phyloP scores from a whole-genome alignment of 768 basidiomycete genomes.

The Naganishia antarctica region DNA sequence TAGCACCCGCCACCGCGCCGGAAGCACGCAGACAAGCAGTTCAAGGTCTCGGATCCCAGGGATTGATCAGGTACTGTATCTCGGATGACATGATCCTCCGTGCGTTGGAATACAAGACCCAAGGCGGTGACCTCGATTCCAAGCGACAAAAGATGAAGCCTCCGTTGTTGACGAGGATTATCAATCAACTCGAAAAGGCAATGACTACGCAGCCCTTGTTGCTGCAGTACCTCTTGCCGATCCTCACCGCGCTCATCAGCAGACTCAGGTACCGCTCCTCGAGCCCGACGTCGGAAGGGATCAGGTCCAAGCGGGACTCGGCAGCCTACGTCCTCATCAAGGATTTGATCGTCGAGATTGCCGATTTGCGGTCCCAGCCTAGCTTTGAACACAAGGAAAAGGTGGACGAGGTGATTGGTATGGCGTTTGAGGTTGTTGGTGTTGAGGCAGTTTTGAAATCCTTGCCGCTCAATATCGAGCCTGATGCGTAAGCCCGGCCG shows the following conservation, averaged over 20 bases:
- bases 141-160: slow-evolving; percentile 52
- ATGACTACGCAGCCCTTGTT: slow-evolving; percentile 67
- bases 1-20: slow-evolving; percentile 32
- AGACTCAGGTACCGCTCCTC: slow-evolving; percentile 52
- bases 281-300: slow-evolving; percentile 43
- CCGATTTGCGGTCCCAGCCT: slow-evolving; percentile 68
- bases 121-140: slow-evolving; percentile 54
- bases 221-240: slow-evolving; percentile 71
- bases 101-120: slow-evolving; percentile 39
- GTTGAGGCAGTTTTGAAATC: slow-evolving; percentile 68
- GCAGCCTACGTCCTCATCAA: slow-evolving; percentile 68
- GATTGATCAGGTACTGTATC: slow-evolving; percentile 64
- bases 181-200: slow-evolving; percentile 63
- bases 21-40: slow-evolving; percentile 40
- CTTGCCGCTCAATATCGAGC: slow-evolving; percentile 81
- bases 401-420: slow-evolving; percentile 70
- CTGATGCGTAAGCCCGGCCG: slow-evolving; percentile 61
- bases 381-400: slow-evolving; percentile 86
- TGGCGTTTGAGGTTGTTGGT: slow-evolving; percentile 78
- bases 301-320: slow-evolving; percentile 48
- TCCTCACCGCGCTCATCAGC: slow-evolving; percentile 65
- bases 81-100: slow-evolving; percentile 59
- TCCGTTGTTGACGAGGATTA: slow-evolving; percentile 61
- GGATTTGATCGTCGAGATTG: slow-evolving; percentile 66
- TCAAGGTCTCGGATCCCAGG: slow-evolving; percentile 42